Percentiles rank a stretch among this genome's conserved stretches.
These are phyloP conservation scores for Microdochium trichocladiopsis DNA, from an alignment of 2,329 filamentous ascomycete species.

Conservation along the genomic window DNA sequence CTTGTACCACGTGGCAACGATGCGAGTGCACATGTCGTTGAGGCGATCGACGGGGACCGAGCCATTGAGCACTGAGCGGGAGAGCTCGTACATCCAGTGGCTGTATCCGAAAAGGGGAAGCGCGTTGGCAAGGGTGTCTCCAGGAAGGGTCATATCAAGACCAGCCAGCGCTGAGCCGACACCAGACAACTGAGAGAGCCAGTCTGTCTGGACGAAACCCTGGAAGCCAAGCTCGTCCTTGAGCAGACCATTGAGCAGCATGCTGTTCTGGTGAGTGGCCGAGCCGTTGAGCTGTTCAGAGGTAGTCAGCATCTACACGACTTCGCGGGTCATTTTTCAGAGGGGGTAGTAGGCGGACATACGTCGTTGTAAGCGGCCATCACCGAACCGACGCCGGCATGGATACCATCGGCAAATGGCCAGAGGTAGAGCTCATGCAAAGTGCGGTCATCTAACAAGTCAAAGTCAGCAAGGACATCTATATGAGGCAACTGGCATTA, in stretches of 20 bases:
- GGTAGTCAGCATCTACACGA: too few relatives aligned
- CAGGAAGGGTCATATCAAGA: conserved; percentile 56
- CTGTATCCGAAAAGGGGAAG: conserved; percentile 44
- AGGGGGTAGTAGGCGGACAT: conserved; percentile 4
- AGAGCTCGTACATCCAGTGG: conserved; percentile 50
- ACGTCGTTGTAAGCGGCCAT: conserved; percentile 77
- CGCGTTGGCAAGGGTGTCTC: conserved; percentile 42
- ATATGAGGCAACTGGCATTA: background rate
- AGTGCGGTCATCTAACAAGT: conserved; percentile 19
- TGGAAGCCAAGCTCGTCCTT: conserved; percentile 72
- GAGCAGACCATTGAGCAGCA: conserved; percentile 60
- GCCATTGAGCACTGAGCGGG: conserved; percentile 47
- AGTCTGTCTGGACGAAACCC: conserved; percentile 65
- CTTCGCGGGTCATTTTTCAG: conserved; percentile 1
- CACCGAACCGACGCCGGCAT: conserved; percentile 68
- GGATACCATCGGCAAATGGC: conserved; percentile 73
- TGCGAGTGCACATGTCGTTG: conserved; percentile 49
- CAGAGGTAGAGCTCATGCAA: conserved; percentile 70
- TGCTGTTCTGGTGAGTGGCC: conserved; percentile 61
- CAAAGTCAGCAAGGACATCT: background rate
- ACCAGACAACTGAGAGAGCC: conserved; percentile 69
- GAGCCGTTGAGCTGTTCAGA: conserved; percentile 53
- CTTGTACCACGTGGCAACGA: conserved; percentile 53
- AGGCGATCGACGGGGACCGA: conserved; percentile 47
- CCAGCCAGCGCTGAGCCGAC: conserved; percentile 68